These are phyloP conservation scores for Anthracocystis walkeri DNA, from an alignment of 1,284 basidiomycete genomes.

Conservation along the genomic window DNA sequence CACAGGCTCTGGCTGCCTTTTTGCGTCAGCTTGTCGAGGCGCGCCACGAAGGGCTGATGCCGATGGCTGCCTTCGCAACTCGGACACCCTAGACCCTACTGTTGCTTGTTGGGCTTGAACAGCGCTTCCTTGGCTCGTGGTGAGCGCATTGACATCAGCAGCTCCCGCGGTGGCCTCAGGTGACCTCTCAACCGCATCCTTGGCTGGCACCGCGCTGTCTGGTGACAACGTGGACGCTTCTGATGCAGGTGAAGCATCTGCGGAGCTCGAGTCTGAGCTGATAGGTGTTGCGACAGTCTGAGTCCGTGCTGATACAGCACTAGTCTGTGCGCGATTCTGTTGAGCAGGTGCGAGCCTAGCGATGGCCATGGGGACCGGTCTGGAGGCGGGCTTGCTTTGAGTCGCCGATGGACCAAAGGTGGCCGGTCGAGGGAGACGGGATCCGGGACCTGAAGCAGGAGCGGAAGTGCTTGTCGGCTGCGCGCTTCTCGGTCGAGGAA, in stretches of 20 bases:
- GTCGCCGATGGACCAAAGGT: conserved; percentile 8
- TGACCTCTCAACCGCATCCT: background rate
- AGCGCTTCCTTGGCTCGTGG: background rate
- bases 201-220: background rate
- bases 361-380: conserved; percentile 43
- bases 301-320: background rate
- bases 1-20: background rate
- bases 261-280: background rate
- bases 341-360: conserved; percentile 36
- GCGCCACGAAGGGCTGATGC: conserved; percentile 1
- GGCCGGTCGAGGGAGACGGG: conserved; percentile 41
- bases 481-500: conserved; percentile 30
- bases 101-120: background rate
- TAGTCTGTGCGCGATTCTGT: conserved; percentile 8
- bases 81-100: background rate
- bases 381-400: conserved; percentile 7
- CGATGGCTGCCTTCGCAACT: conserved; percentile 3
- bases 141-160: background rate
- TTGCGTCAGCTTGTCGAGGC: background rate
- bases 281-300: background rate
- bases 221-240: background rate
- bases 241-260: conserved; percentile 2
- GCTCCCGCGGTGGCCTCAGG: background rate
- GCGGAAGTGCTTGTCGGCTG: background rate
- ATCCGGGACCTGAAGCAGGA: conserved; percentile 20